Evolutionary conservation across 2,329 filamentous ascomycete genomes (phyloP).

Genomic region (Paecilomyces fulvus): DNA sequence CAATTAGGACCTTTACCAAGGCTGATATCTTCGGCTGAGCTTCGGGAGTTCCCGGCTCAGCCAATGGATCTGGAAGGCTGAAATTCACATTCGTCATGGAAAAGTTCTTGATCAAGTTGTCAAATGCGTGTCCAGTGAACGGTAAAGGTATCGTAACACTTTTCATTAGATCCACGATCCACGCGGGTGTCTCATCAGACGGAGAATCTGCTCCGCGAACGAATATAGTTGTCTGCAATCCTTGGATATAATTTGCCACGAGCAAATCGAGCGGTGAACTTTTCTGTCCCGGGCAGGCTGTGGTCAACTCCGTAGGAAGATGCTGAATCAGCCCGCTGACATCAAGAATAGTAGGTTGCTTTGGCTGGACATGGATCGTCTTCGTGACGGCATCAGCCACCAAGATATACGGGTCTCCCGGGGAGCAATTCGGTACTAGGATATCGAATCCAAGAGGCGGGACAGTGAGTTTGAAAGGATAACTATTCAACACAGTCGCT

Average conservation of each 20-base stretch:
- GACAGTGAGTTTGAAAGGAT: slow-evolving; percentile 66
- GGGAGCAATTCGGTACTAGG: slow-evolving; percentile 70
- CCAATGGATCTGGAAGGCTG: slow-evolving; percentile 69
- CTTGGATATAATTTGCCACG: slow-evolving; percentile 71
- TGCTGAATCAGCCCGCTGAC: slow-evolving; percentile 64
- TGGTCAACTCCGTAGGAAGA: slow-evolving; percentile 64
- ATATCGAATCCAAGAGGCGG: slow-evolving; percentile 79
- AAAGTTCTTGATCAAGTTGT: slow-evolving; percentile 79
- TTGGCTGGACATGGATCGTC: slow-evolving; percentile 58
- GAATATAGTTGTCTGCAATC: slow-evolving; percentile 69
- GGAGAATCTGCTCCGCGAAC: slow-evolving; percentile 68
- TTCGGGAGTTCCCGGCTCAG: slow-evolving; percentile 64
- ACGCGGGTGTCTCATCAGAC: slow-evolving; percentile 61
- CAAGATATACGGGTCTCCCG: slow-evolving; percentile 63
- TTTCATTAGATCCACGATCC: slow-evolving; percentile 72
- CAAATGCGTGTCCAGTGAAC: slow-evolving; percentile 72
- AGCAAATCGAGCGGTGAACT: slow-evolving; percentile 79
- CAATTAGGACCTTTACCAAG: slow-evolving; percentile 68
- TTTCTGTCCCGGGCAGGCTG: slow-evolving; percentile 64
- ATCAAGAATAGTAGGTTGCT: slow-evolving; percentile 57
- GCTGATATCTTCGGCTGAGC: slow-evolving; percentile 74
- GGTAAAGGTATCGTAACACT: slow-evolving; percentile 77
- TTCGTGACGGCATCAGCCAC: slow-evolving; percentile 69
- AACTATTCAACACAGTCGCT: slow-evolving; percentile 63
- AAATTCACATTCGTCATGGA: slow-evolving; percentile 80